These are phyloP conservation scores for Fusarium abutilonis DNA, from an alignment of 2,329 filamentous ascomycete species.

Conservation along the genomic window DNA sequence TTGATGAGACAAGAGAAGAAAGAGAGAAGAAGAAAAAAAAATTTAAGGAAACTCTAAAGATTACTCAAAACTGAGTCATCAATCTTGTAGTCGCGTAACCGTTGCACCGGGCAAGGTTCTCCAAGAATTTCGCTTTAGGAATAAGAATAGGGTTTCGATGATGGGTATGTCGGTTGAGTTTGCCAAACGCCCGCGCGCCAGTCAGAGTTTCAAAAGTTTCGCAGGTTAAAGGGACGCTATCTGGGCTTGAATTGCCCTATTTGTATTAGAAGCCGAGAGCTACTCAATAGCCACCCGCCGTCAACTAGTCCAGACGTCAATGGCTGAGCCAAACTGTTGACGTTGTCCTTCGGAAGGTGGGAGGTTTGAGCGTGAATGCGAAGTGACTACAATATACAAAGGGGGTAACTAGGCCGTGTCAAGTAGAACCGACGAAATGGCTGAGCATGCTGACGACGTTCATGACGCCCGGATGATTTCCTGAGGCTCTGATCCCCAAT, in stretches of 20 bases:
- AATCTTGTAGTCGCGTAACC: slow-evolving; percentile 24
- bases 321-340: neutral
- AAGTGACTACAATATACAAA: neutral
- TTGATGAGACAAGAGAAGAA: neutral
- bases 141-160: neutral
- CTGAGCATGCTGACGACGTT: slow-evolving; percentile 34
- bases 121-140: neutral
- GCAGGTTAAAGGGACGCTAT: slow-evolving; percentile 1
- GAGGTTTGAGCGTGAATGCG: no score
- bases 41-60: slow-evolving; percentile 2
- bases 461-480: slow-evolving; percentile 1
- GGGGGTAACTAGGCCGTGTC: slow-evolving; percentile 14
- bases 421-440: slow-evolving; percentile 13
- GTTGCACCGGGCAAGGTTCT: slow-evolving; percentile 7
- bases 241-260: slow-evolving; percentile 21
- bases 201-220: slow-evolving; percentile 14
- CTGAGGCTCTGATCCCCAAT: neutral
- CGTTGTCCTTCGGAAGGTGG: no score
- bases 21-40: neutral
- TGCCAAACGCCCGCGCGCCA: slow-evolving; percentile 31
- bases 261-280: slow-evolving; percentile 25
- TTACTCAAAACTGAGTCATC: slow-evolving; percentile 11
- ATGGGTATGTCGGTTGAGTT: slow-evolving; percentile 32
- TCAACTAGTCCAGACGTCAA: neutral
- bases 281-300: neutral